phyloP scores from a whole-genome alignment of 2,329 filamentous ascomycete species.

The Botrytis fragariae region DNA sequence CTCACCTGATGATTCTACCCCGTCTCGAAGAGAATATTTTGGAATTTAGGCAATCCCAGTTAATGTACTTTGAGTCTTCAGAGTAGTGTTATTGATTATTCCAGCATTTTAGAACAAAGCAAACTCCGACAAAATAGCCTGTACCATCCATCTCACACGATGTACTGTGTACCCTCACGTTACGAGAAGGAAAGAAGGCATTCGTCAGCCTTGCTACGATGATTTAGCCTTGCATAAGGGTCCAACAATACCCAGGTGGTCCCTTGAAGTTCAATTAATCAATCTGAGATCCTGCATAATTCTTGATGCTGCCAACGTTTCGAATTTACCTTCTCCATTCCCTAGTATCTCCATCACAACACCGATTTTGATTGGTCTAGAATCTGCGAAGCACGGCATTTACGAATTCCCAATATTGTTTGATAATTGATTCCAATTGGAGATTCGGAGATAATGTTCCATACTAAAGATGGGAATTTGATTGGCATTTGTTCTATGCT shows the following conservation, averaged over 20 bases:
- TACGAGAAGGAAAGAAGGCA: neutral
- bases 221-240: conserved; percentile 2
- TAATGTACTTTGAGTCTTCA: no score
- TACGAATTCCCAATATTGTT: neutral
- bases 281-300: neutral
- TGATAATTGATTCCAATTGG: neutral
- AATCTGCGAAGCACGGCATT: neutral
- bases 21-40: neutral
- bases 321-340: neutral
- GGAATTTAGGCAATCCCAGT: neutral
- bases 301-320: neutral
- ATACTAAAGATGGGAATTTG: neutral
- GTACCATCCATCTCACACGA: neutral
- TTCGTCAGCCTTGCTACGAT: conserved; percentile 6
- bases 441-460: neutral
- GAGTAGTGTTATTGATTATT: neutral
- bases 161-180: neutral
- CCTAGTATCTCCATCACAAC: neutral
- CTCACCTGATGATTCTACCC: neutral
- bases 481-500: neutral
- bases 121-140: neutral
- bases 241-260: neutral
- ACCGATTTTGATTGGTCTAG: neutral
- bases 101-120: neutral
- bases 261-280: neutral